Conservation (phyloP, 306 rosid genomes). For the Oemleria cerasiformis region DNA sequence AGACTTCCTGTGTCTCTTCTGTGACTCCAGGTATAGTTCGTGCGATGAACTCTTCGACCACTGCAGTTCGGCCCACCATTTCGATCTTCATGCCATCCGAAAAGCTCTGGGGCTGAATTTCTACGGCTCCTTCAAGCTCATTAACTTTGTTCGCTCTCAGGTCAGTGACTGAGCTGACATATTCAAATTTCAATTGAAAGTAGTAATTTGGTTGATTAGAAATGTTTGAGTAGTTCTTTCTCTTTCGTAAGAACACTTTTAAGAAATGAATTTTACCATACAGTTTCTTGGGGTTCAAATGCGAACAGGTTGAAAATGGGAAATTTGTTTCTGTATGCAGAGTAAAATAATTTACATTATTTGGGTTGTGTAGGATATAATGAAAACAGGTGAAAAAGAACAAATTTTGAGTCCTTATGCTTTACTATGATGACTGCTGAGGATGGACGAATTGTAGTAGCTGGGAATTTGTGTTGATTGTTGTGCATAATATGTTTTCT, state of each 20-base stretch:
- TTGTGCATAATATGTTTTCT: no score
- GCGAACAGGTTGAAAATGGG: background rate
- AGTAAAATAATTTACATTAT: background rate
- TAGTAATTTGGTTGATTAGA: background rate
- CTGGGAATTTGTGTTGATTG: no score
- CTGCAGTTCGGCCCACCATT: constrained; percentile 54
- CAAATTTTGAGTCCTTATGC: background rate
- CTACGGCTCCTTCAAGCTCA: constrained; percentile 74
- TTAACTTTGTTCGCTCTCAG: constrained; percentile 75
- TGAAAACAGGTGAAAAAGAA: background rate
- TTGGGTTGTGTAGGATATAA: background rate
- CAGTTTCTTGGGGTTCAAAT: background rate
- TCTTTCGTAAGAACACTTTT: background rate
- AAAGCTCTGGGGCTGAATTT: constrained; percentile 52
- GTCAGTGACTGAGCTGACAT: constrained; percentile 24
- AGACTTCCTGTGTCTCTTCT: constrained; percentile 62
- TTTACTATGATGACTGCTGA: no score
- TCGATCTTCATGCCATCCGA: constrained; percentile 51
- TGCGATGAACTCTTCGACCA: constrained; percentile 55
- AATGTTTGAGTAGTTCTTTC: background rate
- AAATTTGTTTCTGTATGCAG: background rate
- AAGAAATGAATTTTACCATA: background rate
- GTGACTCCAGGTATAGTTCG: constrained; percentile 43
- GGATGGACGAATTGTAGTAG: background rate
- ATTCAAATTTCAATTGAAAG: background rate